phyloP scores from a whole-genome alignment of 805 yeast species.

The Wickerhamomyces kurtzmanii region DNA sequence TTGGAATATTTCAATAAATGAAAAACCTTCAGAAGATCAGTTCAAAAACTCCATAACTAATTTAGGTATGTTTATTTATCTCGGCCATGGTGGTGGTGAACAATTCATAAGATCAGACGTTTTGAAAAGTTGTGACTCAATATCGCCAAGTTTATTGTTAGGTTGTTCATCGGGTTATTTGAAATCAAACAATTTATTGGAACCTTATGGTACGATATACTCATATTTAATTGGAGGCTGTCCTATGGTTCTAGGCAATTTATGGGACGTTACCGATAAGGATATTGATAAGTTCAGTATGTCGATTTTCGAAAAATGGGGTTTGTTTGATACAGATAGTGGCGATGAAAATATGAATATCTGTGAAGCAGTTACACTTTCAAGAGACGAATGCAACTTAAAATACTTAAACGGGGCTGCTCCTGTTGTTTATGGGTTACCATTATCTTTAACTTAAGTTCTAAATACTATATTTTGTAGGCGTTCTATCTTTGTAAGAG shows the following conservation, averaged over 20 bases:
- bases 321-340: conserved; percentile 27
- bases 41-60: conserved; percentile 31
- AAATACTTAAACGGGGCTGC: conserved; percentile 85
- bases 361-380: conserved; percentile 44
- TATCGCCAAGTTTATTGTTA: conserved; percentile 59
- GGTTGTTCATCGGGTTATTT: conserved; percentile 89
- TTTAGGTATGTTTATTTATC: conserved; percentile 53
- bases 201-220: conserved; percentile 67
- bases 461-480: not conserved
- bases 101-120: conserved; percentile 55
- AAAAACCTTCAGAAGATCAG: conserved; percentile 46
- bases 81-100: conserved; percentile 98
- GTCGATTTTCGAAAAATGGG: conserved; percentile 56
- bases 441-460: conserved; percentile 26
- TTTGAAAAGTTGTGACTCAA: conserved; percentile 29
- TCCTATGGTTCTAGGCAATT: conserved; percentile 73
- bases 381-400: conserved; percentile 63
- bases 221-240: conserved; percentile 75
- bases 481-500: not conserved
- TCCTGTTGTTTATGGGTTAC: conserved; percentile 85
- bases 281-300: conserved; percentile 79
- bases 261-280: conserved; percentile 97
- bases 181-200: conserved; percentile 45
- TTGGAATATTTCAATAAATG: conserved; percentile 49
- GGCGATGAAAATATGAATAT: conserved; percentile 21